Conservation (phyloP, 2,329 filamentous ascomycete species). For the Aspergillus arachidicola region DNA sequence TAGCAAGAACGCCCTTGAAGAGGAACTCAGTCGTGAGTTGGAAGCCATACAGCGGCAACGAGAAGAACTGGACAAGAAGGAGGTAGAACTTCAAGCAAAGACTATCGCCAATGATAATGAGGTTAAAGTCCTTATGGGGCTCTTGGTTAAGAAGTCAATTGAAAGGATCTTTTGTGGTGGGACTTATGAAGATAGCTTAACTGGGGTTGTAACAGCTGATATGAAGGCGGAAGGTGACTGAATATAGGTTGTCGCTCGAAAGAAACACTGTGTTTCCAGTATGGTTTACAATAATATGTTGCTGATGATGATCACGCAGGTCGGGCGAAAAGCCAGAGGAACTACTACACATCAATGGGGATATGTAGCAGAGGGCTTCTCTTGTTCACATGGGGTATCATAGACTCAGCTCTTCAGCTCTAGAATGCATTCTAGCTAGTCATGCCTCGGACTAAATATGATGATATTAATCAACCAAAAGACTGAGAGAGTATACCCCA, state of each 20-base stretch:
- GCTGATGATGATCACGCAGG: no score
- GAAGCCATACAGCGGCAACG: background rate
- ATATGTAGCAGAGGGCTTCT: no score
- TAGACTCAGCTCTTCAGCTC: no score
- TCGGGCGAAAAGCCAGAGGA: no score
- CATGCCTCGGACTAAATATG: no score
- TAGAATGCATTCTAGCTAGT: no score
- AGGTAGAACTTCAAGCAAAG: background rate
- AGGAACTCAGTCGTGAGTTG: background rate
- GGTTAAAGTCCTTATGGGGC: background rate
- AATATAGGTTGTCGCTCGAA: background rate
- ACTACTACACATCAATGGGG: no score
- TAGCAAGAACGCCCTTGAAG: slow-evolving; percentile 5
- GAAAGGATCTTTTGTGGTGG: background rate
- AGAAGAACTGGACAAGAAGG: background rate
- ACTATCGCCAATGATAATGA: background rate
- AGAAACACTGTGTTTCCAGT: no score
- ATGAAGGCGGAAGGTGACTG: background rate
- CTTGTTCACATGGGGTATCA: no score
- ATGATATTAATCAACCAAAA: no score
- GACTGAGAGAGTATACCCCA: background rate
- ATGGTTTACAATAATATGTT: no score
- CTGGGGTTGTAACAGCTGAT: background rate
- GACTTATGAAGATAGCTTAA: background rate
- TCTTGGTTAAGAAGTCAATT: background rate